A percentile compares a stretch with the other conserved stretches of the same genome.
Evolutionary conservation across 345 rosid genomes (phyloP).

Genomic region (Populus euphratica): DNA sequence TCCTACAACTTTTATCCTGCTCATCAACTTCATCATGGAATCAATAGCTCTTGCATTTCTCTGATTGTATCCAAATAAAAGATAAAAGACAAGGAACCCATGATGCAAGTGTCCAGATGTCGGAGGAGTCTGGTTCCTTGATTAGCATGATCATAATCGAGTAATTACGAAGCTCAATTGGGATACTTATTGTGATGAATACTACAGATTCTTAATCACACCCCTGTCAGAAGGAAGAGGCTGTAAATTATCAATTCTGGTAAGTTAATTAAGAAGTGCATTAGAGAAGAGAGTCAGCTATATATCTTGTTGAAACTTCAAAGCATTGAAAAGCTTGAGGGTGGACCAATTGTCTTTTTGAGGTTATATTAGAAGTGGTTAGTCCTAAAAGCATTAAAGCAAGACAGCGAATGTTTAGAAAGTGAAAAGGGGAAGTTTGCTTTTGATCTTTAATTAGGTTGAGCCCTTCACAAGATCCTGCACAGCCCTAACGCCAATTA

Average conservation of each 20-base stretch:
- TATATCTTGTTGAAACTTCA: background rate
- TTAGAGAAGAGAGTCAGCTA: background rate
- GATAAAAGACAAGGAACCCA: constrained; percentile 38
- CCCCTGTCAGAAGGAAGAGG: background rate
- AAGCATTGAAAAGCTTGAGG: background rate
- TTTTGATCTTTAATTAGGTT: constrained; percentile 15
- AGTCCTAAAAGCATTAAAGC: background rate
- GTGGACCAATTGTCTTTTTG: background rate
- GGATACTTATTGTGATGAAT: background rate
- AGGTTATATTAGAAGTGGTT: background rate
- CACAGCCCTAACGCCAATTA: background rate
- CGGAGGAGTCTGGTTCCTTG: constrained; percentile 20
- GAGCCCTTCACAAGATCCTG: constrained; percentile 14
- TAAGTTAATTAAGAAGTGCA: background rate
- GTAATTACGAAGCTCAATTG: constrained; percentile 15
- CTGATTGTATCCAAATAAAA: constrained; percentile 45
- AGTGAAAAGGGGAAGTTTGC: background rate
- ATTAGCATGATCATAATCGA: constrained; percentile 15
- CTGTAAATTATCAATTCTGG: background rate
- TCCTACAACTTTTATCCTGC: constrained; percentile 55
- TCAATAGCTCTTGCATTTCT: constrained; percentile 39
- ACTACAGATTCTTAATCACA: background rate
- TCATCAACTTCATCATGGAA: constrained; percentile 31
- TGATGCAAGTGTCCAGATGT: constrained; percentile 36
- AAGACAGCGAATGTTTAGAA: background rate